Percentiles rank a stretch among this genome's conserved stretches.
Conservation (phyloP, 148 eudicot genomes). For the Diospyros lotus region DNA sequence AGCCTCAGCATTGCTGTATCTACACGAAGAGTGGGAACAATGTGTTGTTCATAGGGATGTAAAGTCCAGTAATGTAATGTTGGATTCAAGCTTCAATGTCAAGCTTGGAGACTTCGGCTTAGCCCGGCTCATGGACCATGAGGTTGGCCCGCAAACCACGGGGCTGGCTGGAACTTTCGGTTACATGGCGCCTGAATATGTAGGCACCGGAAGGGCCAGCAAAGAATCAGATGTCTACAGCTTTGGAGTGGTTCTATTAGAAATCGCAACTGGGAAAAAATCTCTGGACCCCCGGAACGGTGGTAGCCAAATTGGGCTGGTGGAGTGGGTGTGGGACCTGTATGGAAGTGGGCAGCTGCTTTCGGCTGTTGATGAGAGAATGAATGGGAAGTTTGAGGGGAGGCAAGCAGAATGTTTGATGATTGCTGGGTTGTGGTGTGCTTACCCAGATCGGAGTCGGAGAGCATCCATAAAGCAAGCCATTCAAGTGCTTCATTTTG, state of each 20-base stretch:
- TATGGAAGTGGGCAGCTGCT: constrained; percentile 31
- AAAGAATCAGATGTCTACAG: constrained; percentile 52
- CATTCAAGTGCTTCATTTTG: constrained; percentile 34
- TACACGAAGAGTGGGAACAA: constrained; percentile 66
- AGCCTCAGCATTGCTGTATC: constrained; percentile 52
- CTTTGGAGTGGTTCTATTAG: constrained; percentile 49
- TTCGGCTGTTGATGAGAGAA: constrained; percentile 28
- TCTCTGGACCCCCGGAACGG: constrained; percentile 13
- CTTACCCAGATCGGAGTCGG: constrained; percentile 36
- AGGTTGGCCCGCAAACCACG: constrained; percentile 35
- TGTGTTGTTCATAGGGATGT: constrained; percentile 58
- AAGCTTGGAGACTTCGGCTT: constrained; percentile 66
- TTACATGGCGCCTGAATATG: constrained; percentile 47
- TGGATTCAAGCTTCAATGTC: constrained; percentile 44
- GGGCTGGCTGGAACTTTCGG: constrained; percentile 49
- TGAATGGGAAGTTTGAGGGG: constrained; percentile 24
- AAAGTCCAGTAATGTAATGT: constrained; percentile 61
- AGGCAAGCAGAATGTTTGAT: constrained; percentile 38
- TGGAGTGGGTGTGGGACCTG: constrained; percentile 49
- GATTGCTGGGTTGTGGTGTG: constrained; percentile 55
- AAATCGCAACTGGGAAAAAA: constrained; percentile 43
- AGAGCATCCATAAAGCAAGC: constrained; percentile 55
- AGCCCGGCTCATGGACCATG: constrained; percentile 51
- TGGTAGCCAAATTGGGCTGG: constrained; percentile 13
- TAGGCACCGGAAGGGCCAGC: constrained; percentile 35